Evolutionary conservation across 208 protist genomes (phyloP).

Genomic region (Leishmania mexicana): DNA sequence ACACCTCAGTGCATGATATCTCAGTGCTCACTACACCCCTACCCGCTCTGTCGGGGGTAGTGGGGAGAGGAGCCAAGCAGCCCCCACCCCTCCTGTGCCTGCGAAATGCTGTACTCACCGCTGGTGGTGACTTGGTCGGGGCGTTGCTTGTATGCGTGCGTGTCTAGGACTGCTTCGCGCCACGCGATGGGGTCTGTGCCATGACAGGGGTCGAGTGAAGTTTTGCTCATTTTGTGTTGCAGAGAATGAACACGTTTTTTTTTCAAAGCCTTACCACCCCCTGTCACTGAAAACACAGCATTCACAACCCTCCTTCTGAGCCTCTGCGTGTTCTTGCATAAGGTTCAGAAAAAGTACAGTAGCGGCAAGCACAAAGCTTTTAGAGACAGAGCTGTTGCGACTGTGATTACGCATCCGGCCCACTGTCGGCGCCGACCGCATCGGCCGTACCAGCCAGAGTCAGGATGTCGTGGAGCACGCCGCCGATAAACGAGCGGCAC

Average conservation of each 20-base stretch:
- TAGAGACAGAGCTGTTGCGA: neutral
- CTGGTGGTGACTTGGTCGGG: neutral
- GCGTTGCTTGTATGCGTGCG: neutral
- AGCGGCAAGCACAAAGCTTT: neutral
- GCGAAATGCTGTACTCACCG: no score
- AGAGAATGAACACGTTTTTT: neutral
- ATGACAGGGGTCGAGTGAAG: neutral
- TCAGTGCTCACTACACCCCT: neutral
- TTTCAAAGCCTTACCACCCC: neutral
- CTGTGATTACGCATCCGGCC: neutral
- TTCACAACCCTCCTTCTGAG: neutral
- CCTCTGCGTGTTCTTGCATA: neutral
- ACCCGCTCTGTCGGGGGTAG: neutral
- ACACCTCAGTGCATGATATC: neutral
- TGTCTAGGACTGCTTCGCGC: neutral
- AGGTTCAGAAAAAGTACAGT: neutral
- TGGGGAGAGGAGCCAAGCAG: neutral
- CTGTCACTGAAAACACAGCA: neutral
- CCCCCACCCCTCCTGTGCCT: neutral
- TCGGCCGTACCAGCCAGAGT: slow-evolving; percentile 1
- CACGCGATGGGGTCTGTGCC: neutral
- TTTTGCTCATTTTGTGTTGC: neutral
- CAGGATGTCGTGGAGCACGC: slow-evolving; percentile 53
- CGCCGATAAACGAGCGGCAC: slow-evolving; percentile 63
- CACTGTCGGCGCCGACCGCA: neutral